These are phyloP conservation scores for Vitis hybrid DNA, from an alignment of 177 flowering plant species.

Conservation along the genomic window DNA sequence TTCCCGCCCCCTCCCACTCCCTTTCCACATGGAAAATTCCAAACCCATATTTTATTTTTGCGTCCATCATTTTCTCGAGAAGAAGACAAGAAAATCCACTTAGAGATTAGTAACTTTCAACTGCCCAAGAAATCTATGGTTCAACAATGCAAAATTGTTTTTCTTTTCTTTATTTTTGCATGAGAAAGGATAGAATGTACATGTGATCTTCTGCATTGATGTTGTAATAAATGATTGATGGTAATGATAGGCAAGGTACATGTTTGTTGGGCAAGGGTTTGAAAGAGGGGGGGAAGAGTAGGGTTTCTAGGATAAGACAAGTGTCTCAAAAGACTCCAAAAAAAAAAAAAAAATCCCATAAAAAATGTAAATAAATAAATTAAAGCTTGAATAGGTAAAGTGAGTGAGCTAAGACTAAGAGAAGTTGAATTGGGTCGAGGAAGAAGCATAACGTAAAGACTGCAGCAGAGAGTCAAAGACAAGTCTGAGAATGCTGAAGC, in stretches of 20 bases:
- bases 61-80: neutral
- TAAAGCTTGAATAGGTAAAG: too few relatives aligned
- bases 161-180: neutral
- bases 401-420: too few relatives aligned
- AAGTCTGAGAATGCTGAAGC: too few relatives aligned
- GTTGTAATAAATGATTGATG: constrained; percentile 14
- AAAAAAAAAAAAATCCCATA: neutral
- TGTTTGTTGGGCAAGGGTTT: neutral
- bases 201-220: too few relatives aligned
- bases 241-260: constrained; percentile 13
- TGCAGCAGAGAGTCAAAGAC: too few relatives aligned
- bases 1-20: neutral
- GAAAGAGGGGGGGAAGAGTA: too few relatives aligned
- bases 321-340: constrained; percentile 27
- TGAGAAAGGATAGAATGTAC: neutral
- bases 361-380: neutral
- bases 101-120: constrained; percentile 9
- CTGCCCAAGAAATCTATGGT: neutral
- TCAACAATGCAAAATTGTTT: neutral
- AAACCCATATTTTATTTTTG: neutral
- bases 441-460: too few relatives aligned
- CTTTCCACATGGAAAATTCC: neutral
- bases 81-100: neutral
- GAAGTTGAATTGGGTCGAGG: too few relatives aligned
- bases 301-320: constrained; percentile 2